phyloP scores from a whole-genome alignment of 2,329 filamentous ascomycete genomes.

The Ceratocystis colombiana region DNA sequence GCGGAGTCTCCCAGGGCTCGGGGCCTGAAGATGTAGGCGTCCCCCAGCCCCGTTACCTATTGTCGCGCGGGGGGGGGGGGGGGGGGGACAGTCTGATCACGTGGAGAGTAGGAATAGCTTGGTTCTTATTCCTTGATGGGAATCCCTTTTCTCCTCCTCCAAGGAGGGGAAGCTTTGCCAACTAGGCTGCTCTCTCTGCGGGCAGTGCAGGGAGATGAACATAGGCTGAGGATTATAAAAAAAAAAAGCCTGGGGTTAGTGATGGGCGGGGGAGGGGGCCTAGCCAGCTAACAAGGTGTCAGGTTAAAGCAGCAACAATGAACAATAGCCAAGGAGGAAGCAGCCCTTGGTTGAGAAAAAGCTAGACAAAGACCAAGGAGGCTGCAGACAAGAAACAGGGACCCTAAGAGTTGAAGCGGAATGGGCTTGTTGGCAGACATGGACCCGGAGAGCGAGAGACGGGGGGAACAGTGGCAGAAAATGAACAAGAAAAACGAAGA shows the following conservation, averaged over 20 bases:
- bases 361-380: neutral
- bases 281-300: neutral
- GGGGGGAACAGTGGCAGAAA: neutral
- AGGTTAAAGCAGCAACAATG: conserved; percentile 3
- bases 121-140: neutral
- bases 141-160: neutral
- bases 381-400: neutral
- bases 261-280: neutral
- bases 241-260: neutral
- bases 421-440: neutral
- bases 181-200: neutral
- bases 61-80: neutral
- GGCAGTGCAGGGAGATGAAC: conserved; percentile 1
- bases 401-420: neutral
- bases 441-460: neutral
- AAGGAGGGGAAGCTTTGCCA: neutral
- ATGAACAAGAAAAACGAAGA: neutral
- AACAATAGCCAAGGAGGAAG: neutral
- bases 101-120: neutral
- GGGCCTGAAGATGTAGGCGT: neutral
- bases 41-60: neutral
- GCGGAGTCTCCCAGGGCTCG: neutral
- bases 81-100: neutral
- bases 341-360: neutral
- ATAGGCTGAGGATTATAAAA: neutral